Percentiles rank a stretch among this genome's conserved stretches.
Evolutionary conservation across 2,329 filamentous ascomycete genomes (phyloP).

Genomic region (Ceratocystis lukuohia): DNA sequence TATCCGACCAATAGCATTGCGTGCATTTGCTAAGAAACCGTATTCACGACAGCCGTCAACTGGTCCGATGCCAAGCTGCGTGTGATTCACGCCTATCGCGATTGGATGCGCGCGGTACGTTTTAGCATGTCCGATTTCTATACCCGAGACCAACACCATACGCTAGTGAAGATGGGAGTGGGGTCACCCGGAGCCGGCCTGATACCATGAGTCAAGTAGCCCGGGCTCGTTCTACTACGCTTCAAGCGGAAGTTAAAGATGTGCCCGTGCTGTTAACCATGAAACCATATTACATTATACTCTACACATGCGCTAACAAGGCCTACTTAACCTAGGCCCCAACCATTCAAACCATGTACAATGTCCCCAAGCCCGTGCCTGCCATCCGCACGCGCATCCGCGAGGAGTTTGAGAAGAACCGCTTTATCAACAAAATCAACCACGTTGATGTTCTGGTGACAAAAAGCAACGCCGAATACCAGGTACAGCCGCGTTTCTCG

Average conservation of each 20-base stretch:
- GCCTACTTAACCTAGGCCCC: slow-evolving; percentile 50
- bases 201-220: neutral
- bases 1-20: neutral
- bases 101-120: slow-evolving; percentile 93
- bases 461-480: slow-evolving; percentile 85
- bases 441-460: slow-evolving; percentile 82
- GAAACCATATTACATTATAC: no score
- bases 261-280: no score
- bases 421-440: slow-evolving; percentile 78
- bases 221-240: neutral
- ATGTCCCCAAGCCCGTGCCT: slow-evolving; percentile 74
- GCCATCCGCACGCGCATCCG: slow-evolving; percentile 83
- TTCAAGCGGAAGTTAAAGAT: neutral
- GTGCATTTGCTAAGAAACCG: slow-evolving; percentile 27
- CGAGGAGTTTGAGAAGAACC: slow-evolving; percentile 91
- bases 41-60: slow-evolving; percentile 53
- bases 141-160: neutral
- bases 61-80: slow-evolving; percentile 78
- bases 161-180: neutral
- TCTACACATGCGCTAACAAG: neutral
- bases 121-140: neutral
- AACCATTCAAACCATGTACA: slow-evolving; percentile 96
- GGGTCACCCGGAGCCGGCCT: neutral
- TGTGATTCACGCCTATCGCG: slow-evolving; percentile 79
- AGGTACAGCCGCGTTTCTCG: slow-evolving; percentile 44